Evolutionary conservation across 345 rosid genomes (phyloP).

Genomic region (Abelmoschus esculentus): DNA sequence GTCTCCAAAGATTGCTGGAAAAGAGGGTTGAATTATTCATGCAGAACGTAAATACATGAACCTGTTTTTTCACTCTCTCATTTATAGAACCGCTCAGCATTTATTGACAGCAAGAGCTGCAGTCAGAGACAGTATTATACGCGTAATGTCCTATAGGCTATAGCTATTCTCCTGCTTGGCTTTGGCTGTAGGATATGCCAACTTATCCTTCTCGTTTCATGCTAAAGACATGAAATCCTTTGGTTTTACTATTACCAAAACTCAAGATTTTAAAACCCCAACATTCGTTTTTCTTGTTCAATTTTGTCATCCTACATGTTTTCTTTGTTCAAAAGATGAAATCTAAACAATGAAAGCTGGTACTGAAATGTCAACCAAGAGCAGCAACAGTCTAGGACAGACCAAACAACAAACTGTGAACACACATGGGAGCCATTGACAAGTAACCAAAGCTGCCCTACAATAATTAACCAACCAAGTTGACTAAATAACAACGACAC

Average conservation of each 20-base stretch:
- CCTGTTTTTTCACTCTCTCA: neutral
- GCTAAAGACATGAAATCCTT: neutral
- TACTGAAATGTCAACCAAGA: neutral
- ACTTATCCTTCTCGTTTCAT: neutral
- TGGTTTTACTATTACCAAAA: neutral
- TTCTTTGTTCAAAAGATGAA: too few relatives aligned
- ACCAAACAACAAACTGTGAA: conserved; percentile 18
- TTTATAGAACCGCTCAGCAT: conserved; percentile 19
- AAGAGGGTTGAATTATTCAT: neutral
- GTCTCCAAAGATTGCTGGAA: neutral
- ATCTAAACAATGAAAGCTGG: too few relatives aligned
- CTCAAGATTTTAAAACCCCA: neutral
- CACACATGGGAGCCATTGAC: conserved; percentile 51
- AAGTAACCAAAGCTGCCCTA: neutral
- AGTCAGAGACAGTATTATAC: neutral
- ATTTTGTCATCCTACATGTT: neutral
- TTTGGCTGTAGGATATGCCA: neutral
- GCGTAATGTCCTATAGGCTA: neutral
- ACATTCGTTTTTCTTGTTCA: neutral
- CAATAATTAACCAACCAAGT: neutral
- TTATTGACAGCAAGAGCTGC: neutral
- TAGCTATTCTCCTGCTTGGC: neutral
- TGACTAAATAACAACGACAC: neutral
- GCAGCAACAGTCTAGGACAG: neutral
- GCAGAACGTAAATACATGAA: neutral